A percentile compares a stretch with the other conserved stretches of the same genome.
Evolutionary conservation across 768 basidiomycete species (phyloP).

Genomic region (Suillus paluster): DNA sequence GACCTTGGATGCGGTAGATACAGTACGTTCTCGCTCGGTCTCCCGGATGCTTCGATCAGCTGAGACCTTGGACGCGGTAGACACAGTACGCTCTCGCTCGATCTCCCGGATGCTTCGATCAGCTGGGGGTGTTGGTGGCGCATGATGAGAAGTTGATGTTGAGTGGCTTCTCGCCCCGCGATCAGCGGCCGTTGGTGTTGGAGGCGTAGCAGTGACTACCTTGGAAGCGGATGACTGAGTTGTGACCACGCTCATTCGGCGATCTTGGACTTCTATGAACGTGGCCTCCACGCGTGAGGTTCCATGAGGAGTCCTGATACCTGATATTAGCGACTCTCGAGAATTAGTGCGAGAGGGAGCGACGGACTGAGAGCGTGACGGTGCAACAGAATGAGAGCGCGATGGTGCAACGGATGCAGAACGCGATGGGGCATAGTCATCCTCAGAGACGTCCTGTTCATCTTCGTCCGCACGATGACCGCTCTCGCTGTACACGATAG

Average conservation of each 20-base stretch:
- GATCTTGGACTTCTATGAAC: slow-evolving; percentile 35
- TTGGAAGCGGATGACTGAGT: slow-evolving; percentile 25
- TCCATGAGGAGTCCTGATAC: slow-evolving; percentile 36
- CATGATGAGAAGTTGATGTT: slow-evolving; percentile 9
- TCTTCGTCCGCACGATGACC: slow-evolving; percentile 77
- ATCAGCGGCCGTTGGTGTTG: slow-evolving; percentile 15
- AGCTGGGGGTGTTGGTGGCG: neutral
- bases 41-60: slow-evolving; percentile 26
- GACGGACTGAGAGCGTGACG: slow-evolving; percentile 49
- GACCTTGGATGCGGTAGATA: slow-evolving; percentile 31
- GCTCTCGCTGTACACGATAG: slow-evolving; percentile 82
- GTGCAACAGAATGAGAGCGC: slow-evolving; percentile 49
- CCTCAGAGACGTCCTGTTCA: slow-evolving; percentile 68
- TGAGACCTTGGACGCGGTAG: slow-evolving; percentile 31
- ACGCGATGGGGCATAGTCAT: slow-evolving; percentile 49
- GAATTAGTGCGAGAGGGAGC: slow-evolving; percentile 61
- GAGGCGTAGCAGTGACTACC: slow-evolving; percentile 11
- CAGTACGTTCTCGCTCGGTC: slow-evolving; percentile 25
- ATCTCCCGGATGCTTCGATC: slow-evolving; percentile 26
- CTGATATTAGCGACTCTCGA: slow-evolving; percentile 42
- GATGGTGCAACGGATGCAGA: slow-evolving; percentile 41
- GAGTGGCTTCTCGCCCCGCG: neutral
- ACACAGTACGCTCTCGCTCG: slow-evolving; percentile 27
- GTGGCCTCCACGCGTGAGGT: slow-evolving; percentile 28
- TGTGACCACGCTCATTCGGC: slow-evolving; percentile 23